These are phyloP conservation scores for Polyporus arcularius DNA, from an alignment of 768 basidiomycete genomes.

Conservation along the genomic window DNA sequence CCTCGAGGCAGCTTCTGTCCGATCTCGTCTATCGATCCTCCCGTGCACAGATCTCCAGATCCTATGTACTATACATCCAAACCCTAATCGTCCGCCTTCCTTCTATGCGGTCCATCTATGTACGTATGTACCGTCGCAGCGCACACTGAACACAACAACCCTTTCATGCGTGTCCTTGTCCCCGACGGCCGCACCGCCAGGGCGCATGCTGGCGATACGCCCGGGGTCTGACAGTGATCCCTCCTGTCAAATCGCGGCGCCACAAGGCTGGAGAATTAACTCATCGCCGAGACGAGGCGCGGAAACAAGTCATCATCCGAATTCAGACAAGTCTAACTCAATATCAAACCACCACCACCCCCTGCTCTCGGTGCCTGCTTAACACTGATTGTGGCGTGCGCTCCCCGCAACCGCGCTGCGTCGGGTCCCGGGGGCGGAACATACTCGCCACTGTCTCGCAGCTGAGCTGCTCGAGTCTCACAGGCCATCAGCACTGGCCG, in stretches of 20 bases:
- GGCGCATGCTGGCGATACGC: background rate
- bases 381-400: constrained; percentile 8
- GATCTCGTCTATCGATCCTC: constrained; percentile 4
- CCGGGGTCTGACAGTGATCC: background rate
- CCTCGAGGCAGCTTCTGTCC: constrained; percentile 10
- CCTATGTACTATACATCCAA: background rate
- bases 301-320: background rate
- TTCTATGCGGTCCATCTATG: background rate
- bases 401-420: background rate
- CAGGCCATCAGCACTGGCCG: background rate
- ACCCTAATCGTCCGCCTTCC: background rate
- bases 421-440: too few relatives aligned
- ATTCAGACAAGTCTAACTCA: too few relatives aligned
- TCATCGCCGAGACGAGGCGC: background rate
- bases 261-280: background rate
- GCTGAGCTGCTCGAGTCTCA: background rate
- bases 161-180: background rate
- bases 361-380: background rate
- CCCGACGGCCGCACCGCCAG: background rate
- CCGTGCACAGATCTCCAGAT: constrained; percentile 9
- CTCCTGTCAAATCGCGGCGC: background rate
- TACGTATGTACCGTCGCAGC: too few relatives aligned
- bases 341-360: too few relatives aligned
- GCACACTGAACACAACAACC: too few relatives aligned
- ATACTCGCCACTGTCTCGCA: too few relatives aligned